These are phyloP conservation scores for Lolium rigidum DNA, from an alignment of 176 grass and related monocot genomes.

Conservation along the genomic window DNA sequence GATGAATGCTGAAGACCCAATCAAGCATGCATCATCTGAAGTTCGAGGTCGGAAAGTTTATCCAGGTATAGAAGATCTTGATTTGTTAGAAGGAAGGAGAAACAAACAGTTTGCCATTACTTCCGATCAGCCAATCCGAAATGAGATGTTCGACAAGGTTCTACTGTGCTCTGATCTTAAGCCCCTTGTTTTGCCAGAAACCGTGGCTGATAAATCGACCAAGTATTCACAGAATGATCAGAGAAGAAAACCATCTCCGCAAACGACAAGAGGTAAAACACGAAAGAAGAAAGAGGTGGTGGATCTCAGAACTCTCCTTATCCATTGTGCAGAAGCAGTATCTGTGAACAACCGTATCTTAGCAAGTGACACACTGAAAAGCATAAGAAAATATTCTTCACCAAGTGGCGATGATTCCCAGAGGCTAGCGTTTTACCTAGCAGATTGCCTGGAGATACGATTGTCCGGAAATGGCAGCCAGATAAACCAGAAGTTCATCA, in stretches of 20 bases:
- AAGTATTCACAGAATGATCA: conserved; percentile 10
- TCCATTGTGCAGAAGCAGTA: conserved; percentile 63
- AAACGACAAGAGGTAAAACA: conserved; percentile 27
- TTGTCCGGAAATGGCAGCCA: conserved; percentile 64
- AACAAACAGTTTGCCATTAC: conserved; percentile 51
- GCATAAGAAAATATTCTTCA: conserved; percentile 55
- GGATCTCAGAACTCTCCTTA: conserved; percentile 61
- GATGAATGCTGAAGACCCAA: not conserved
- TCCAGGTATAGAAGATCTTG: conserved; percentile 28
- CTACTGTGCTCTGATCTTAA: conserved; percentile 48
- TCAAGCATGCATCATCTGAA: conserved; percentile 37
- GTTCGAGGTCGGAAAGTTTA: conserved; percentile 7
- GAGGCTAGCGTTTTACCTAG: conserved; percentile 62
- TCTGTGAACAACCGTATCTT: conserved; percentile 47
- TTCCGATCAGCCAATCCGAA: conserved; percentile 36
- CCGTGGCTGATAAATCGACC: not conserved
- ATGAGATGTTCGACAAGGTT: conserved; percentile 56
- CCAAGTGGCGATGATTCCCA: conserved; percentile 53
- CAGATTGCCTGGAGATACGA: conserved; percentile 58
- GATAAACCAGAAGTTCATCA: conserved; percentile 39
- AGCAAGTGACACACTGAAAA: conserved; percentile 46
- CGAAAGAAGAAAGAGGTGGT: conserved; percentile 54
- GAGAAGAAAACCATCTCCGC: not conserved
- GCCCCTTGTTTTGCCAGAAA: conserved; percentile 24
- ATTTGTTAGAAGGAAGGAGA: conserved; percentile 56